Base-by-base conservation (phyloP, 805 yeast species). In the Cyberlindnera americana region DNA sequence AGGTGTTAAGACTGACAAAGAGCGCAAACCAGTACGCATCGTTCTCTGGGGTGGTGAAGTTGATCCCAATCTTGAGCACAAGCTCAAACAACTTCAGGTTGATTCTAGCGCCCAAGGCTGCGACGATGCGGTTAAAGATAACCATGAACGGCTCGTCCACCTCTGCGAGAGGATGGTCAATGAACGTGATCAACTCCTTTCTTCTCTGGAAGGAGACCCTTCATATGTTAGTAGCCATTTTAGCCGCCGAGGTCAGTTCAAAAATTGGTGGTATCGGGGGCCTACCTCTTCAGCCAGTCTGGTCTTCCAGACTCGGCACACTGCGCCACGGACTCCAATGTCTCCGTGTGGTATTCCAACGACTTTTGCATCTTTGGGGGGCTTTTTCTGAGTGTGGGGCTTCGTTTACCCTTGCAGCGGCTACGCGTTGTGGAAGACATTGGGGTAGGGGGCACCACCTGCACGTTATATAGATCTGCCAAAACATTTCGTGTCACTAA, bases 21-120 rank as follows among this genome's bases (percentile, higher is more conserved):
- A 46, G 43, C 12, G 43, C 40, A 33, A 53, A 55, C 59, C 60
- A 56, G 33, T 44, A 56, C 11, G 28, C 28, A 32, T 53, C 58
- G 18, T 51, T 43, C 5, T 37, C 38, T 2, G 37, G 29, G 0
- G 29, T 11, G 21, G 48, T 40, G n/a, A 52, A 45, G 23, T 43
- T 43, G 13, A 51, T 26, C 1, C 61, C 61, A 43, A 54, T 49
- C 28, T 43, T 50, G 22, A 56, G 34, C 5, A 54, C 40, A 7
- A 52, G 35, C 18, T 53, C 55, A 35, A 56, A 46, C 19, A 54
- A 19, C 19, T 33, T 24, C 4, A 46, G 26, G 17, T 39, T 46
- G 17, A 53, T 38, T 30, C 40, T 40, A 19, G 34, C 25, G 6
- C 46, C 47, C 13, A 53, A 17, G 3, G 33, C 22, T 5, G 27